Evolutionary conservation across 768 basidiomycete species (phyloP).

Genomic region (Kwoniella sp.): DNA sequence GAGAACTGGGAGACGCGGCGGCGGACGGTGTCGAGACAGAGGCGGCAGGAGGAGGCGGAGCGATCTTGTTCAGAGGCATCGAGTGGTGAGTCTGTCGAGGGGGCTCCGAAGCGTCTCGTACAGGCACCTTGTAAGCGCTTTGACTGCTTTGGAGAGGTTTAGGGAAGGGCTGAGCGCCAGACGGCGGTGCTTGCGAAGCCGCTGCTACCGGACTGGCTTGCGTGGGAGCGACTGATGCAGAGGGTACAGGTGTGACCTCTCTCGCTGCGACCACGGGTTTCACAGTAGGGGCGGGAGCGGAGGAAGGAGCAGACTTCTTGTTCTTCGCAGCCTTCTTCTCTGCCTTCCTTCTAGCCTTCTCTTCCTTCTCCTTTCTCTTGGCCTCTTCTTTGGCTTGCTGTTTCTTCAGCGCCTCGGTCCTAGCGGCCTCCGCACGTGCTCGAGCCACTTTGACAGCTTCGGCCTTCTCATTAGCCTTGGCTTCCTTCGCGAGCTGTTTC

Average conservation of each 20-base stretch:
- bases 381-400: slow-evolving; percentile 36
- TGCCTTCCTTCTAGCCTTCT: slow-evolving; percentile 36
- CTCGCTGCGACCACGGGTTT: neutral
- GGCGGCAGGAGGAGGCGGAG: neutral
- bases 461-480: slow-evolving; percentile 46
- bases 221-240: neutral
- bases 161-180: slow-evolving; percentile 7
- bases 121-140: slow-evolving; percentile 12
- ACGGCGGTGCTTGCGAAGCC: neutral
- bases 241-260: neutral
- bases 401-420: slow-evolving; percentile 34
- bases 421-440: slow-evolving; percentile 33
- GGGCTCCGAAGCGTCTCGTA: neutral
- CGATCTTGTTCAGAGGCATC: slow-evolving; percentile 15
- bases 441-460: slow-evolving; percentile 32
- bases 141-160: slow-evolving; percentile 10
- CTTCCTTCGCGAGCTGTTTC: slow-evolving; percentile 48
- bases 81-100: slow-evolving; percentile 8
- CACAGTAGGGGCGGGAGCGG: slow-evolving; percentile 8
- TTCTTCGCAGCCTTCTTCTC: slow-evolving; percentile 27
- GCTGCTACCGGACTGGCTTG: neutral
- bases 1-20: neutral
- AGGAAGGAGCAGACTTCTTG: slow-evolving; percentile 10
- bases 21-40: neutral
- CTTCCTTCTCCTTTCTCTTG: slow-evolving; percentile 41